Percentiles rank a stretch among this genome's conserved stretches.
phyloP scores from a whole-genome alignment of 345 rosid species.

The Eucalyptus albens region DNA sequence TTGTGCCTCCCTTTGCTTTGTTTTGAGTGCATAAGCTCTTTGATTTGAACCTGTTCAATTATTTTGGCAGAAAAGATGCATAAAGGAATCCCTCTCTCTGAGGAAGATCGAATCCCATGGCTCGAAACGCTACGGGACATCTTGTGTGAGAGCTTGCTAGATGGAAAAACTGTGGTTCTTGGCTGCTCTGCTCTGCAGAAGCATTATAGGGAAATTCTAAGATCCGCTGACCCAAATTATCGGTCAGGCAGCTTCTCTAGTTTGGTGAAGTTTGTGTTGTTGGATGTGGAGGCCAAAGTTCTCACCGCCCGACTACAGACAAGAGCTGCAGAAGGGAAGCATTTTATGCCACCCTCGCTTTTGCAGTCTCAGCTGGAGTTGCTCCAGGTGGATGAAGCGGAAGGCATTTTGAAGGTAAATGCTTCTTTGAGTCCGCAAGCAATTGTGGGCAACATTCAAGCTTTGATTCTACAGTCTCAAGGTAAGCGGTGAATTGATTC shows the following conservation, averaged over 20 bases:
- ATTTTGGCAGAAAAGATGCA: slow-evolving; percentile 52
- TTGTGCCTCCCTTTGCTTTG: neutral
- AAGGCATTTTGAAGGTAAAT: slow-evolving; percentile 44
- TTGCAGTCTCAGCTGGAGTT: slow-evolving; percentile 72
- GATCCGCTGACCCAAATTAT: slow-evolving; percentile 50
- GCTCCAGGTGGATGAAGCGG: slow-evolving; percentile 53
- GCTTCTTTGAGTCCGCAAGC: slow-evolving; percentile 35
- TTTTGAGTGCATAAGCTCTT: neutral
- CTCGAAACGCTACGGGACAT: slow-evolving; percentile 34
- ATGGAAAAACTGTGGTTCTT: slow-evolving; percentile 32
- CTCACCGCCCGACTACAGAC: slow-evolving; percentile 37
- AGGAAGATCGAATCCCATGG: slow-evolving; percentile 87
- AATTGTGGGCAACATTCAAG: slow-evolving; percentile 11
- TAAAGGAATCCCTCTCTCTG: slow-evolving; percentile 58
- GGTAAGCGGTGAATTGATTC: neutral
- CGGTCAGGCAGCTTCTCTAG: slow-evolving; percentile 16
- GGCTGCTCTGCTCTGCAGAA: slow-evolving; percentile 70
- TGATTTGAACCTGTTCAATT: neutral
- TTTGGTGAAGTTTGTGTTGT: slow-evolving; percentile 42
- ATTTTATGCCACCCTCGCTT: slow-evolving; percentile 75
- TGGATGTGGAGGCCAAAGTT: slow-evolving; percentile 45
- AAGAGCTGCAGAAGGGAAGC: slow-evolving; percentile 56
- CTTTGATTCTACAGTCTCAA: neutral
- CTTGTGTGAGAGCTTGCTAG: slow-evolving; percentile 17
- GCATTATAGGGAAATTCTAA: slow-evolving; percentile 60